These are phyloP conservation scores for Alternaria angustiovoidea DNA, from an alignment of 2,329 filamentous ascomycete species.

Conservation along the genomic window DNA sequence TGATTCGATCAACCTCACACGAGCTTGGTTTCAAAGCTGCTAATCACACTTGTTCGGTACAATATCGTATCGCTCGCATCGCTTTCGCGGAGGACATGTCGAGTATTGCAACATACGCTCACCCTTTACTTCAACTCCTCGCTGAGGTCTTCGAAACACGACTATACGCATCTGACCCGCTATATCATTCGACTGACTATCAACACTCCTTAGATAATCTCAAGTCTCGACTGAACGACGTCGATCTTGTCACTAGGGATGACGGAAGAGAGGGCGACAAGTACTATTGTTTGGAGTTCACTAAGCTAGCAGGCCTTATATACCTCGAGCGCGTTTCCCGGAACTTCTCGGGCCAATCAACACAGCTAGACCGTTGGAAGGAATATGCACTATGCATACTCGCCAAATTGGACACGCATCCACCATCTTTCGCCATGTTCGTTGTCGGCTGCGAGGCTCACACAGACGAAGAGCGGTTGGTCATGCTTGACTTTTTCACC, in stretches of 20 bases:
- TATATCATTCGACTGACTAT: neutral
- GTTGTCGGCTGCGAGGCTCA: neutral
- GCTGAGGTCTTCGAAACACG: neutral
- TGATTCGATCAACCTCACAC: conserved; percentile 2
- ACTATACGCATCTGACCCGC: neutral
- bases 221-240: neutral
- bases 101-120: neutral
- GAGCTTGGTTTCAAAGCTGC: conserved; percentile 7
- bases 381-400: neutral
- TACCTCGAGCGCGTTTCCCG: conserved; percentile 1
- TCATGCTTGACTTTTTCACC: neutral
- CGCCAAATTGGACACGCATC: neutral
- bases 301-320: neutral
- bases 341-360: neutral
- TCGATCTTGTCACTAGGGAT: neutral
- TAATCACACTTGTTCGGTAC: neutral
- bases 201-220: neutral
- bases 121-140: neutral
- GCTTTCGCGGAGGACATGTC: neutral
- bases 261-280: neutral
- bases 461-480: neutral
- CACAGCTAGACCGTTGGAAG: neutral
- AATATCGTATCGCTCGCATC: neutral
- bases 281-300: neutral
- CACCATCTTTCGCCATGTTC: neutral